Evolutionary conservation across 257 asterid genomes (phyloP).

Genomic region (Vinca minor): DNA sequence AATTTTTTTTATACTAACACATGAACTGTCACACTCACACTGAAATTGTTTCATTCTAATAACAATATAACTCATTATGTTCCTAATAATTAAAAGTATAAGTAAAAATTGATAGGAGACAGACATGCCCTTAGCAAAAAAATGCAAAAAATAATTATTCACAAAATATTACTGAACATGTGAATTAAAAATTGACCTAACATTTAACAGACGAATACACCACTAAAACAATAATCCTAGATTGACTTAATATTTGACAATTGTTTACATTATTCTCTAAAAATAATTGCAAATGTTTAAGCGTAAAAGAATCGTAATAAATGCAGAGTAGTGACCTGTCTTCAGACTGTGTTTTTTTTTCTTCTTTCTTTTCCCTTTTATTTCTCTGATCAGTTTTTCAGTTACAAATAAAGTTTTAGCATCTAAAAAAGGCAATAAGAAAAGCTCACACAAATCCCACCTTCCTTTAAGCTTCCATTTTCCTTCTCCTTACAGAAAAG

Average conservation of each 20-base stretch:
- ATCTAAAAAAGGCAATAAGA: conserved; percentile 26
- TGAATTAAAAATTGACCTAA: too few relatives aligned
- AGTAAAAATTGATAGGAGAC: too few relatives aligned
- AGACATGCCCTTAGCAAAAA: too few relatives aligned
- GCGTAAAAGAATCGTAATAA: conserved; percentile 21
- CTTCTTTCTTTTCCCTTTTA: conserved; percentile 9
- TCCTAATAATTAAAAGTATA: not conserved
- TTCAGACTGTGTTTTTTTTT: conserved; percentile 15
- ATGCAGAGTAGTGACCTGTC: conserved; percentile 30
- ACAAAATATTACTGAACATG: too few relatives aligned
- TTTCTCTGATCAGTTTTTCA: conserved; percentile 21
- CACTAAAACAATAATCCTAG: too few relatives aligned
- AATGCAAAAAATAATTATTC: too few relatives aligned
- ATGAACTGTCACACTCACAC: conserved; percentile 33
- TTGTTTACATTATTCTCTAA: conserved; percentile 3
- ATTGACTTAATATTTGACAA: conserved; percentile 8
- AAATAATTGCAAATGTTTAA: conserved; percentile 13
- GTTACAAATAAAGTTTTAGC: conserved; percentile 27
- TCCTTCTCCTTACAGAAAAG: conserved; percentile 41
- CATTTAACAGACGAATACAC: too few relatives aligned
- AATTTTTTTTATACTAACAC: not conserved
- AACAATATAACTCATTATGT: too few relatives aligned
- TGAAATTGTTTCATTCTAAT: conserved; percentile 9
- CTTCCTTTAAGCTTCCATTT: conserved; percentile 17
- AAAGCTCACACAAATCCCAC: conserved; percentile 28